phyloP scores from a whole-genome alignment of 805 yeast genomes.

The Cyberlindnera xylosilytica region DNA sequence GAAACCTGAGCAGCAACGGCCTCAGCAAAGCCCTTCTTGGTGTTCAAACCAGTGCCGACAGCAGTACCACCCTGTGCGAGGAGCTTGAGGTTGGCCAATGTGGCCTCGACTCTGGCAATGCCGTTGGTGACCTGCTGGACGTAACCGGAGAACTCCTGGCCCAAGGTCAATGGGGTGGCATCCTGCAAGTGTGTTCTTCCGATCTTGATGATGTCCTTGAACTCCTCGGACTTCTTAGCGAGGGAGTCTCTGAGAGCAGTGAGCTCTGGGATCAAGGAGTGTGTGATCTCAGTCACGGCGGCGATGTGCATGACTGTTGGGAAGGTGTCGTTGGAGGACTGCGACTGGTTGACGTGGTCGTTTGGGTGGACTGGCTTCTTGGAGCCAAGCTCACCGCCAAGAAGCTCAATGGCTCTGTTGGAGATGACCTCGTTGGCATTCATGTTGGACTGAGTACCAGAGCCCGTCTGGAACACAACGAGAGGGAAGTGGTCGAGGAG shows the following conservation, averaged over 20 bases:
- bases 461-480: slow-evolving; percentile 98
- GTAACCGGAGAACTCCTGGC: slow-evolving; percentile 97
- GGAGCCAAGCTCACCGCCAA: slow-evolving; percentile 91
- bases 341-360: slow-evolving; percentile 98
- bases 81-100: slow-evolving; percentile 70
- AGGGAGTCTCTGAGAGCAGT: slow-evolving; percentile 75
- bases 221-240: slow-evolving; percentile 75
- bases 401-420: slow-evolving; percentile 93
- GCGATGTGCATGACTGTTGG: slow-evolving; percentile 99
- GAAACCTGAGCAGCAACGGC: slow-evolving; percentile 85
- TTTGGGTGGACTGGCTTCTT: slow-evolving; percentile 96
- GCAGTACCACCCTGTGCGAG: slow-evolving; percentile 99
- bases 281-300: slow-evolving; percentile 84
- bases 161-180: slow-evolving; percentile 96
- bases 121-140: slow-evolving; percentile 92
- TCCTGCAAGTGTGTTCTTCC: slow-evolving; percentile 99
- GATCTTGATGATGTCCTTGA: slow-evolving; percentile 86
- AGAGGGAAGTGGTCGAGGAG: slow-evolving; percentile 93
- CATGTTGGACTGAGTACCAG: slow-evolving; percentile 99
- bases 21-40: slow-evolving; percentile 84
- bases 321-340: slow-evolving; percentile 98
- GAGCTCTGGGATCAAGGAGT: slow-evolving; percentile 77
- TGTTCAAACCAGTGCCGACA: slow-evolving; percentile 97
- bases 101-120: slow-evolving; percentile 75
- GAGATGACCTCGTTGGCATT: slow-evolving; percentile 98